Conservation (phyloP, 768 basidiomycete genomes). For the Mycena epipterygia region DNA sequence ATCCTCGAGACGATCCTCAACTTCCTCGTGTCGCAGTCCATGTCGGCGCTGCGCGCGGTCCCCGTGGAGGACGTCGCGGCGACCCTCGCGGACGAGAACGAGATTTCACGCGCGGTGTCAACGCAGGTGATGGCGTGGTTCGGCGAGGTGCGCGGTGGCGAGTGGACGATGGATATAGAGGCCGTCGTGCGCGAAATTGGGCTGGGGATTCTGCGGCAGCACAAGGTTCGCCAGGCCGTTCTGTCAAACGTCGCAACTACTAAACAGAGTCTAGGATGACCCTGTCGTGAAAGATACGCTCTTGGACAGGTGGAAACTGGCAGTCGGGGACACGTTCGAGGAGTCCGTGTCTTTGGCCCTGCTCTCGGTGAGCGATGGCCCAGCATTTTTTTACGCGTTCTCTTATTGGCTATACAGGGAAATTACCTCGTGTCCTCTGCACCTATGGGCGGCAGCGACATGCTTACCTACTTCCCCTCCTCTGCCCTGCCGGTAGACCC, state of each 20-base stretch:
- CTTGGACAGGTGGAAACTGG: constrained; percentile 74
- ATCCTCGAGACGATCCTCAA: constrained; percentile 85
- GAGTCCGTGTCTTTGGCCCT: constrained; percentile 70
- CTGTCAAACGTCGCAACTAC: neutral
- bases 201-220: constrained; percentile 73
- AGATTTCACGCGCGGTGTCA: constrained; percentile 71
- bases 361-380: constrained; percentile 69
- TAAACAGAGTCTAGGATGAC: constrained; percentile 60
- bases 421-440: constrained; percentile 72
- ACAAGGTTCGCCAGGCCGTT: constrained; percentile 58
- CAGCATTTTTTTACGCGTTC: neutral
- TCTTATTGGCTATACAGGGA: constrained; percentile 65
- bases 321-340: constrained; percentile 86
- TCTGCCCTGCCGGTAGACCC: constrained; percentile 83
- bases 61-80: constrained; percentile 71
- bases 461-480: constrained; percentile 82
- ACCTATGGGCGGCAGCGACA: constrained; percentile 46
- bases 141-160: constrained; percentile 66
- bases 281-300: constrained; percentile 70
- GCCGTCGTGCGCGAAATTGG: constrained; percentile 83
- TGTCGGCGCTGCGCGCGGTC: constrained; percentile 61
- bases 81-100: constrained; percentile 79
- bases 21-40: constrained; percentile 73
- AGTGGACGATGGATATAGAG: constrained; percentile 77
- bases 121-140: constrained; percentile 88